Evolutionary conservation across 257 asterid species (phyloP).

Genomic region (Jaltomata sinuosa): DNA sequence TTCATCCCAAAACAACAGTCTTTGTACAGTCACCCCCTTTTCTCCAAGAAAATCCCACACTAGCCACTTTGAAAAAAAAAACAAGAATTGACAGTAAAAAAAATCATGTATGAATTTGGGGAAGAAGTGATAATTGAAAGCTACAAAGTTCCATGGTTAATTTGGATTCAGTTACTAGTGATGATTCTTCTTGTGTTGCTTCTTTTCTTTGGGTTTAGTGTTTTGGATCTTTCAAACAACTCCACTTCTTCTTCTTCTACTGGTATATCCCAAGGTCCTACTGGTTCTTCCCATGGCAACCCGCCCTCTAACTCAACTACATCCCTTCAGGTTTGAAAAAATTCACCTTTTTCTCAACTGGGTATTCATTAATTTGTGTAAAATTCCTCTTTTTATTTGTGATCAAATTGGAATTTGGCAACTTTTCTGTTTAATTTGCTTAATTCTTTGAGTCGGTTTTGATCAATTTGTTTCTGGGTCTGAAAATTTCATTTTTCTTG

Average conservation of each 20-base stretch:
- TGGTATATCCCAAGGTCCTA: neutral
- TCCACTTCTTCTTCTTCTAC: constrained; percentile 23
- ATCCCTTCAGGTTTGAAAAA: neutral
- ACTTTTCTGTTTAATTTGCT: neutral
- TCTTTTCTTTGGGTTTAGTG: constrained; percentile 45
- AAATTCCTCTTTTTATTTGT: neutral
- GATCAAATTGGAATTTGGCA: neutral
- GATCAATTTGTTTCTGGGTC: neutral
- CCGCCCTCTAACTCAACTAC: neutral
- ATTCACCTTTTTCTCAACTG: neutral
- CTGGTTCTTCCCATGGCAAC: neutral
- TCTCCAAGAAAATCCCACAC: neutral
- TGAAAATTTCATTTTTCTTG: neutral
- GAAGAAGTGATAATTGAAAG: constrained; percentile 57
- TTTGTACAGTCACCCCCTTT: neutral
- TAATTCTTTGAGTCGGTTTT: neutral
- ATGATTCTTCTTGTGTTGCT: constrained; percentile 48
- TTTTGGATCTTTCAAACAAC: constrained; percentile 23
- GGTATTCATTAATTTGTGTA: neutral
- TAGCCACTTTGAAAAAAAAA: neutral
- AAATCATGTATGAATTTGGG: constrained; percentile 57
- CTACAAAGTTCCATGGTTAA: constrained; percentile 58
- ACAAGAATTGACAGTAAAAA: neutral
- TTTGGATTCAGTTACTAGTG: constrained; percentile 67
- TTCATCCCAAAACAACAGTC: neutral